Base-by-base conservation (phyloP, 352 stramenopile species). In the Globisporangium parvum region DNA sequence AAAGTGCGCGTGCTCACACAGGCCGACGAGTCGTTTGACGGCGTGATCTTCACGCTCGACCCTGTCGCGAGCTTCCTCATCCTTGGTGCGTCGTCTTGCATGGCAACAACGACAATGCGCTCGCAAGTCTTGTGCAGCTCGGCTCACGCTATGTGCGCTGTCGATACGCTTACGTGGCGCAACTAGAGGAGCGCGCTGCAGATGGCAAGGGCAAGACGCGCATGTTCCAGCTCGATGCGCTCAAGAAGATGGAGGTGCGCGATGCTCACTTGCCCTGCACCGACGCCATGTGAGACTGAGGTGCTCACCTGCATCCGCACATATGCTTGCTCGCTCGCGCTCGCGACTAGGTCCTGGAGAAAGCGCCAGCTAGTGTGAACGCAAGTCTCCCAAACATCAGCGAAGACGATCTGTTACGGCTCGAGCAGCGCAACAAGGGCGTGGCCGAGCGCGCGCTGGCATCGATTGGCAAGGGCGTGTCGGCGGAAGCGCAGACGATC, bases 401-500 rank as follows among this genome's bases (percentile, higher is more conserved):
- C 31, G 77, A 91, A 39, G 79, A 89, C 12, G 80, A 93, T 21
- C 57, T 93, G 59, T 60, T 80, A 50, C 82, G 80, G 39, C 44
- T 88, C 60, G 83, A 93, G 68, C 73, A 88, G 69, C 73, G 77
- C 41, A 91, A 88, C 63, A 91, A 88, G 63, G 67, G 57, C 6
- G 57, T 83, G 20, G 79, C 80, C 0, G 73, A 88, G 68, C 77
- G 77, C 17, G 83, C 81, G 21, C 62, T 93, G 42, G 83, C 83
- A 18, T 91, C 83, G 23, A 93, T 93, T 46, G 85, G 85, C 52
- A 84, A 88, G 67, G 73, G 70, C 47, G 85, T 95, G 47, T 71
- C 69, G 6, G 58, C 63, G 2, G 73, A 91, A 53, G 83, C 83
- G 26, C 85, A 95, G 56, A 60, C 66, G 39, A 88, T 93, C 63